Conservation (phyloP, 2,329 filamentous ascomycete species). For the Diaporthe ampelina region DNA sequence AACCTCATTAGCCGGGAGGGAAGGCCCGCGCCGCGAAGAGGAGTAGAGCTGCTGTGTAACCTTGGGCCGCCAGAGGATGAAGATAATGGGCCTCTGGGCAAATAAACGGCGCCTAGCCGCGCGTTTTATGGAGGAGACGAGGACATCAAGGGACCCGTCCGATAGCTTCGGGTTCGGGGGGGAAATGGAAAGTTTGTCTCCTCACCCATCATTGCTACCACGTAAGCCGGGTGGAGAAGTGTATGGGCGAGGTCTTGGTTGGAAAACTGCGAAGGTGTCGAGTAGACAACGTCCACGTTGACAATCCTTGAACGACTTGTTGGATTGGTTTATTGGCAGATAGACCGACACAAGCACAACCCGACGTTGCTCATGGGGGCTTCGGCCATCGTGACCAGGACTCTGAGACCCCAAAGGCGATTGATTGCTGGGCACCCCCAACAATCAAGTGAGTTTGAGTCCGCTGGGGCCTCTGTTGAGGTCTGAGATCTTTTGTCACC, state of each 20-base stretch:
- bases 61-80: not conserved
- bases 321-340: not conserved
- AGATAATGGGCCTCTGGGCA: not conserved
- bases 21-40: slow-evolving; percentile 36
- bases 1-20: slow-evolving; percentile 31
- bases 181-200: not conserved
- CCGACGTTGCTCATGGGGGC: slow-evolving; percentile 2
- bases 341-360: not conserved
- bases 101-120: not conserved
- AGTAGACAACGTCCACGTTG: not conserved
- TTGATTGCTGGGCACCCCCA: not conserved
- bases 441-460: slow-evolving; percentile 7
- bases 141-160: slow-evolving; percentile 30
- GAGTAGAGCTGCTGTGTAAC: slow-evolving; percentile 21
- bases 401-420: not conserved
- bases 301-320: not conserved
- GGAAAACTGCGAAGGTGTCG: not conserved
- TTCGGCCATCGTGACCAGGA: not conserved
- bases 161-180: not conserved
- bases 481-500: slow-evolving; percentile 19
- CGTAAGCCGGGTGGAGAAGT: not conserved
- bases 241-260: not conserved
- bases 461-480: slow-evolving; percentile 11
- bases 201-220: not conserved
- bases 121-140: slow-evolving; percentile 12